Percentiles rank a stretch among this genome's conserved stretches.
These are phyloP conservation scores for Suhomyces yuchorum DNA, from an alignment of 1,139 yeast species.

Conservation along the genomic window DNA sequence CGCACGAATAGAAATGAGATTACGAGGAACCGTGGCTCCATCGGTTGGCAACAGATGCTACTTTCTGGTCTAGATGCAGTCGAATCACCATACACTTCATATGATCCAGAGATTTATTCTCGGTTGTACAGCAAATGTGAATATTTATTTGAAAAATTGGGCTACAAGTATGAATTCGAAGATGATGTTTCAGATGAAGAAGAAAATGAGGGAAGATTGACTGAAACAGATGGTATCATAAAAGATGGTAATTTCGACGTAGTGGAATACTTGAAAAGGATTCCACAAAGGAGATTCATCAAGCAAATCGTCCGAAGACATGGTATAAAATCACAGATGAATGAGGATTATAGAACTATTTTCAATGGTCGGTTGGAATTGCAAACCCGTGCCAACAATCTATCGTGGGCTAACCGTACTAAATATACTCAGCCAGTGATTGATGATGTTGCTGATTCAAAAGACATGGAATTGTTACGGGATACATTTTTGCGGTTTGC, in stretches of 20 bases:
- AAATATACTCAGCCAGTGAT: background rate
- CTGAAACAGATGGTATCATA: background rate
- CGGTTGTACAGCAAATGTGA: slow-evolving; percentile 26
- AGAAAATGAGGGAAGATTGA: slow-evolving; percentile 7
- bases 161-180: slow-evolving; percentile 28
- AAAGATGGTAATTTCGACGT: slow-evolving; percentile 20
- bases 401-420: slow-evolving; percentile 12
- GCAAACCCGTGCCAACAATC: slow-evolving; percentile 9
- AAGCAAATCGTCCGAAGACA: background rate
- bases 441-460: background rate
- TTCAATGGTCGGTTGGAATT: slow-evolving; percentile 15
- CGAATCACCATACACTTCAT: slow-evolving; percentile 17
- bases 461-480: background rate
- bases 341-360: slow-evolving; percentile 9
- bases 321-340: background rate
- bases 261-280: slow-evolving; percentile 17
- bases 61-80: slow-evolving; percentile 24
- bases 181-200: slow-evolving; percentile 14
- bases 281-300: background rate
- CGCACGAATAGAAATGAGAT: slow-evolving; percentile 13
- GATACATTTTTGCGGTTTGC: background rate
- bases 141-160: slow-evolving; percentile 23
- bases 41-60: slow-evolving; percentile 35
- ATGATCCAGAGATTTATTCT: slow-evolving; percentile 17
- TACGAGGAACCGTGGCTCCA: slow-evolving; percentile 5